Conservation (phyloP, 305 asterid species). For the Striga hermonthica region DNA sequence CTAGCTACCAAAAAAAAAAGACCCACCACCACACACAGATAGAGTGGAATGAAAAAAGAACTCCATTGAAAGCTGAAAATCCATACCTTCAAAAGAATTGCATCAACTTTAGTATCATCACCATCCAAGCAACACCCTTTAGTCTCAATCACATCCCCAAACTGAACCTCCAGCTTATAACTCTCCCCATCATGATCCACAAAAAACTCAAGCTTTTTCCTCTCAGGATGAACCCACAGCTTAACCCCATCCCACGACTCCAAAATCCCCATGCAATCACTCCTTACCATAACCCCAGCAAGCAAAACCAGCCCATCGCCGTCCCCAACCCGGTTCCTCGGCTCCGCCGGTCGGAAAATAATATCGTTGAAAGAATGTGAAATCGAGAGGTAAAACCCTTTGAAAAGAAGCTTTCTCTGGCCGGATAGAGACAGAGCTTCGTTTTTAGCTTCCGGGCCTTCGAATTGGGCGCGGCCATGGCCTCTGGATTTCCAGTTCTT, state of each 20-base stretch:
- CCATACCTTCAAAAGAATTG: slow-evolving; percentile 67
- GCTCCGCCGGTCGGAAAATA: slow-evolving; percentile 53
- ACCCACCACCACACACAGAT: not conserved
- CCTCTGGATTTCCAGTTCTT: slow-evolving; percentile 84
- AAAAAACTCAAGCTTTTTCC: slow-evolving; percentile 50
- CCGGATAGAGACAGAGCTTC: slow-evolving; percentile 49
- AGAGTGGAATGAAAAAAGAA: not conserved
- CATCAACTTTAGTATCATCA: slow-evolving; percentile 30
- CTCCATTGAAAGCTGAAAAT: not conserved
- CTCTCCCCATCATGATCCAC: slow-evolving; percentile 39
- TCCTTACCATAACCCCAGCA: slow-evolving; percentile 54
- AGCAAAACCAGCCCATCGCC: slow-evolving; percentile 37
- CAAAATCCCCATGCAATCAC: slow-evolving; percentile 51
- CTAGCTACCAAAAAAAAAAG: too few relatives aligned
- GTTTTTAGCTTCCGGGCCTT: slow-evolving; percentile 41
- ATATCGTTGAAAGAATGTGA: slow-evolving; percentile 50
- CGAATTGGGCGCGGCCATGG: slow-evolving; percentile 79
- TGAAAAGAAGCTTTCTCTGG: slow-evolving; percentile 44
- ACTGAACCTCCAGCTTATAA: slow-evolving; percentile 70
- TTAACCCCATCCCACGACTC: slow-evolving; percentile 58
- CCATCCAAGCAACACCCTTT: slow-evolving; percentile 42
- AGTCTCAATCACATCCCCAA: slow-evolving; percentile 61
- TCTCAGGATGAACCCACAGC: slow-evolving; percentile 75
- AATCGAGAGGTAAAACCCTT: slow-evolving; percentile 47
- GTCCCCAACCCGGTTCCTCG: slow-evolving; percentile 43